Evolutionary conservation across 331 rosid species (phyloP), one percentile per base, ranked within the genome.

Genomic region (Telfairia occidentalis): DNA sequence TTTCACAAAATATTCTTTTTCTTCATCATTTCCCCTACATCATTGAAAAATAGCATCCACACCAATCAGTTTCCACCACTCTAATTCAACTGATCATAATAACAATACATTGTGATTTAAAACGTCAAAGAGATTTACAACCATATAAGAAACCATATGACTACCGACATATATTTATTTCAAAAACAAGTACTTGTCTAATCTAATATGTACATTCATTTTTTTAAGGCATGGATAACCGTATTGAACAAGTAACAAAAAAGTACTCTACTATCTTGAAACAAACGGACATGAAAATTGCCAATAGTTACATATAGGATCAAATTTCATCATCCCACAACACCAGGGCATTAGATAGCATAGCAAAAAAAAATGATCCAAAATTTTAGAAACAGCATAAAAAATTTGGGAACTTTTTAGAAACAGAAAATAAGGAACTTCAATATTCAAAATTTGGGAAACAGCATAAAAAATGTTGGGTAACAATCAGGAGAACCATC

Each of bases 1-100:
- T 78, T 95, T 95, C 76, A 95, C 96, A 73, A 90, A 82, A 84
- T 92, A 95, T 78, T 95, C 93, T 82, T 86, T 92, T 69, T 88
- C 96, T 40, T 85, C 96, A 45, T 76, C 86, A 7, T 81, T 86
- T 57, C 86, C 97, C 88, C 99, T 95, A 86, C 60, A 77, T 79
- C 87, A 82, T 73, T 78, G 38, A 77, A 59, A 32, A 61, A 71
- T n/a, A 42, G 29, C 72, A 67, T 46, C 29, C 46, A 24, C 30
- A 50, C 23, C 76, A 57, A 72, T 81, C 78, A 72, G 37, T 38
- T 45, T 81, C 80, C 72, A 71, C 5, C 43, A 61, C 26, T 28
- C 74, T 7, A 43, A 59, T 53, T 61, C 63, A 76, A 59, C 23
- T 50, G 35, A 50, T 6, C 37, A 43, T 73, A 34, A 42, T 34